Evolutionary conservation across 2,329 filamentous ascomycete genomes (phyloP), one percentile per base, ranked within the genome.

Genomic region (Lecanicillium sp.): DNA sequence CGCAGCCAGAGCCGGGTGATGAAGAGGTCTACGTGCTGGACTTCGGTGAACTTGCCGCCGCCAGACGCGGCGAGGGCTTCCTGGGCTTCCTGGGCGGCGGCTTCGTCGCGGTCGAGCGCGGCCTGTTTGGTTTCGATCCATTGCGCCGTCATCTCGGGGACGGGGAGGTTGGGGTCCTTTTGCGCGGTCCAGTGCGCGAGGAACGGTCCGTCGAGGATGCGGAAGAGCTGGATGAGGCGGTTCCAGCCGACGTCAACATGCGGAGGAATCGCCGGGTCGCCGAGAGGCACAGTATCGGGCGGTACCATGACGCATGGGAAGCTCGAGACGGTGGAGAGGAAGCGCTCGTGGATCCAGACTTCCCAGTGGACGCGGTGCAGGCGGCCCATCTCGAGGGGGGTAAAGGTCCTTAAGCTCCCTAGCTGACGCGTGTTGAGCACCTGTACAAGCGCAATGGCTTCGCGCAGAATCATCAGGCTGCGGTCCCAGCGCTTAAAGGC

Each of bases 311-410:
- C 50, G 19, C 58, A 57, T 2, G 62, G 59, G 5, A 65, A 65
- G 31, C 71, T 71, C 29, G 71, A 65, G 4, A 69, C 57, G 18
- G 76, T 66, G 25, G 68, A 67, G n/a, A 72, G 49, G 48, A 76
- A 77, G 13, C 74, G 65, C 49, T 77, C 73, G 43, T 76, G 71
- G 22, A 77, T 71, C 46, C 69, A 76, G 11, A 64, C 65, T 44
- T 73, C 65, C 71, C 72, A 77, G 50, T 76, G 75, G 1, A 74
- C 52, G 3, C 72, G 60, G 44, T 73, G 69, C 9, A 43, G 37
- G 13, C 41, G 41, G 10, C 30, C 29, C 11, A 37, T 37, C 17
- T 43, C 41, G 29, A 18, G 3, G 33, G 41, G 2, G 18, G 29
- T 32, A 42, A 37, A 14, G 17, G 19, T 5, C 17, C 5, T 5